A percentile compares a stretch with the other conserved stretches of the same genome.
phyloP scores from a whole-genome alignment of 2,329 filamentous ascomycete species.

The Pseudocercospora pini-densiflorae region DNA sequence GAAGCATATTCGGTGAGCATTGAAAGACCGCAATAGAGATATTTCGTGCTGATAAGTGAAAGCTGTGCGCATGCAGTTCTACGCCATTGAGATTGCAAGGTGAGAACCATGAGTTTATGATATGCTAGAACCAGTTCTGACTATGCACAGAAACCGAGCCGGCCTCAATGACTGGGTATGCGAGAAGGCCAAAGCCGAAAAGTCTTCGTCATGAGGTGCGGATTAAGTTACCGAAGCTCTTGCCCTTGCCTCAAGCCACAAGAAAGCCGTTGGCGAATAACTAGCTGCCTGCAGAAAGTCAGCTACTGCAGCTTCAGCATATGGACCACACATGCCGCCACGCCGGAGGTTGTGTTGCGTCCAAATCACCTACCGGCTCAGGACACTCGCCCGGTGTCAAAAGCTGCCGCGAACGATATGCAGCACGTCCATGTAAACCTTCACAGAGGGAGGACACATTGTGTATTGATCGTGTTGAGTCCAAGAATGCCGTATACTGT shows the following conservation, averaged over 20 bases:
- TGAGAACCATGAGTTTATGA: constrained; percentile 42
- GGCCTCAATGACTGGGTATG: constrained; percentile 98
- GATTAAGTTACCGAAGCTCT: neutral
- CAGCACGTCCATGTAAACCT: constrained; percentile 34
- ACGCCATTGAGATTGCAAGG: constrained; percentile 76
- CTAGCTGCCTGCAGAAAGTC: neutral
- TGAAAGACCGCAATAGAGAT: neutral
- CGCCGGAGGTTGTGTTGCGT: neutral
- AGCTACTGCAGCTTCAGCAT: neutral
- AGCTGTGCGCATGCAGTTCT: constrained; percentile 80
- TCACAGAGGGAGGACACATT: constrained; percentile 38
- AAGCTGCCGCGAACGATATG: constrained; percentile 33
- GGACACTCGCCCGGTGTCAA: constrained; percentile 16
- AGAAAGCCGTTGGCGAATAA: neutral
- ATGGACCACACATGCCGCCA: neutral
- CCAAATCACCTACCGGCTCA: neutral
- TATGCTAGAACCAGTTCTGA: constrained; percentile 11
- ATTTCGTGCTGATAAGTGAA: neutral
- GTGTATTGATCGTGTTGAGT: constrained; percentile 12
- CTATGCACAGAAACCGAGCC: constrained; percentile 67
- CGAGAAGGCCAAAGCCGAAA: constrained; percentile 68
- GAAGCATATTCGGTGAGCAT: constrained; percentile 83
- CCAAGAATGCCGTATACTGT: constrained; percentile 6
- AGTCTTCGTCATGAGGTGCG: constrained; percentile 42
- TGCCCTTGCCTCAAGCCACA: neutral